Percentiles rank a stretch among this genome's conserved stretches.
These are phyloP conservation scores for Metschnikowia shivogae DNA, from an alignment of 805 yeast species.

Conservation along the genomic window DNA sequence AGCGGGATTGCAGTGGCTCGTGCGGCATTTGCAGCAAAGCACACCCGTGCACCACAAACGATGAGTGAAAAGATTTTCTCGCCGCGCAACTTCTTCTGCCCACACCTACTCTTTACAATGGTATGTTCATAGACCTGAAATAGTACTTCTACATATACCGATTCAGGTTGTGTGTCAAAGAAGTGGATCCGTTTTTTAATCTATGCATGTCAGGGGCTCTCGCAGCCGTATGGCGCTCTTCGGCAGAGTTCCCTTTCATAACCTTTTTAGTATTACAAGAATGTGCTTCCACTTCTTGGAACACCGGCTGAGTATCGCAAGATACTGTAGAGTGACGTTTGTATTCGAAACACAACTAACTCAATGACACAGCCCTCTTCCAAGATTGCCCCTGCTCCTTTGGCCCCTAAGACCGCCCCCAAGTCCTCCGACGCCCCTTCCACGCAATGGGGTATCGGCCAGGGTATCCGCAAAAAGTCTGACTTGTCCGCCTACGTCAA, in stretches of 20 bases:
- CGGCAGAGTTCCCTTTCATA: slow-evolving; percentile 2
- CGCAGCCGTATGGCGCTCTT: not conserved
- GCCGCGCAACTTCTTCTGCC: not conserved
- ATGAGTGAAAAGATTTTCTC: slow-evolving; percentile 4
- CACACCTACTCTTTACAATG: slow-evolving; percentile 17
- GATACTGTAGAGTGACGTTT: slow-evolving; percentile 39
- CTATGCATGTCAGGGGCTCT: slow-evolving; percentile 9
- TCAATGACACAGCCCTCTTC: slow-evolving; percentile 55
- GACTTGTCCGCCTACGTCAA: slow-evolving; percentile 95
- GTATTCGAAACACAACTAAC: slow-evolving; percentile 28
- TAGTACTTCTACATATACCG: slow-evolving; percentile 23
- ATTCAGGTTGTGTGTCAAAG: slow-evolving; percentile 21
- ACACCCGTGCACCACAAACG: slow-evolving; percentile 5
- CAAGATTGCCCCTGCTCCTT: slow-evolving; percentile 47
- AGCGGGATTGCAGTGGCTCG: not conserved
- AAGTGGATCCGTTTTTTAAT: slow-evolving; percentile 24
- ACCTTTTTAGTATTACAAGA: slow-evolving; percentile 16
- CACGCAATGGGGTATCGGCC: slow-evolving; percentile 94
- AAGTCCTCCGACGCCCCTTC: slow-evolving; percentile 23
- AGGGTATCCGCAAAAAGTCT: slow-evolving; percentile 91
- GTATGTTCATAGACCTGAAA: slow-evolving; percentile 25
- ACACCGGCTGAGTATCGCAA: slow-evolving; percentile 42
- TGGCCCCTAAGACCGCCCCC: slow-evolving; percentile 32
- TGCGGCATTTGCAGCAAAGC: not conserved
- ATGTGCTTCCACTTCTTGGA: slow-evolving; percentile 36